Evolutionary conservation across 2,329 filamentous ascomycete species (phyloP).

Genomic region (Fusarium liriodendri): DNA sequence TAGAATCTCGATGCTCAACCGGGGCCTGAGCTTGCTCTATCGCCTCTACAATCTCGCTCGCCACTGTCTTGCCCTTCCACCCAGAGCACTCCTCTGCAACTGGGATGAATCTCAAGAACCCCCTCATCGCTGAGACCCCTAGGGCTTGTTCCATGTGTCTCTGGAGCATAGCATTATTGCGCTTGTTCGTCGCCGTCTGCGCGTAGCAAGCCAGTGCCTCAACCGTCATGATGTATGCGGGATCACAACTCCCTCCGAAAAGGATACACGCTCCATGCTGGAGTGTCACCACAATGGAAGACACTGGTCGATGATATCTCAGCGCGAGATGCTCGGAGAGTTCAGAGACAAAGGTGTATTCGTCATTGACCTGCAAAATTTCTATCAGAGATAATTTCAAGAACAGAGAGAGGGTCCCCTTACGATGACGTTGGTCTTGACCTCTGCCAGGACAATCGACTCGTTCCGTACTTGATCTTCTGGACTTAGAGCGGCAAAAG

Average conservation of each 20-base stretch:
- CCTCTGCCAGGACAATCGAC: constrained; percentile 68
- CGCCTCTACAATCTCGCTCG: constrained; percentile 65
- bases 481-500: constrained; percentile 52
- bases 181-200: constrained; percentile 80
- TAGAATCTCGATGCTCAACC: constrained; percentile 6
- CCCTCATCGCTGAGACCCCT: constrained; percentile 72
- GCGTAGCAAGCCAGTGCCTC: constrained; percentile 76
- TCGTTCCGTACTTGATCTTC: constrained; percentile 62
- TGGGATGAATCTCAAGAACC: constrained; percentile 78
- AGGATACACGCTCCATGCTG: constrained; percentile 80
- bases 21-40: constrained; percentile 5
- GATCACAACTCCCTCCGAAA: constrained; percentile 79
- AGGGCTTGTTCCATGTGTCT: constrained; percentile 78
- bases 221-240: constrained; percentile 82
- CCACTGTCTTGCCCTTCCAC: constrained; percentile 75
- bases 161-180: constrained; percentile 83
- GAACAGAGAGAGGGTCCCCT: constrained; percentile 2
- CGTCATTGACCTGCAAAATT: constrained; percentile 72
- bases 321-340: constrained; percentile 78
- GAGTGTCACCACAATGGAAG: constrained; percentile 80
- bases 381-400: neutral
- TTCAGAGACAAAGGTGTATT: constrained; percentile 79
- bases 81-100: constrained; percentile 79
- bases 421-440: constrained; percentile 50
- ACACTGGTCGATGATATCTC: constrained; percentile 79